Conservation (phyloP, 495 filamentous ascomycete species). For the Cladorrhinum samala region DNA sequence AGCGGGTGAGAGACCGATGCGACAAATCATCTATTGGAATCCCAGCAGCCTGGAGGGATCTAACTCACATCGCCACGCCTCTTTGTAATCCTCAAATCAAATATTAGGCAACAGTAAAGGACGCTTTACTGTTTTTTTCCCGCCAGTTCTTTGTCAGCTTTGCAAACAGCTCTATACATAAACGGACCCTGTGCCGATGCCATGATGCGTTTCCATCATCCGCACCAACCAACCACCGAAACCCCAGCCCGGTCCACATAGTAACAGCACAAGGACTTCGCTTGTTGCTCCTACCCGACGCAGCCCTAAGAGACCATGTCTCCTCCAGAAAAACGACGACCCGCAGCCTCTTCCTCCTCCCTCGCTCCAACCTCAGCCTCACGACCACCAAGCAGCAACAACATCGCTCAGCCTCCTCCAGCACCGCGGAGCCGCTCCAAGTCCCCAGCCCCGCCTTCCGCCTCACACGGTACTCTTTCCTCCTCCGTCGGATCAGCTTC, state of each 20-base stretch:
- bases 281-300: not conserved
- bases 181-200: too few relatives aligned
- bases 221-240: too few relatives aligned
- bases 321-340: not conserved
- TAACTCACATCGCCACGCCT: too few relatives aligned
- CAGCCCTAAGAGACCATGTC: slow-evolving; percentile 4
- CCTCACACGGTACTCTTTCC: not conserved
- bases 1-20: too few relatives aligned
- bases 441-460: slow-evolving; percentile 17
- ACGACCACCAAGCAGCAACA: slow-evolving; percentile 9
- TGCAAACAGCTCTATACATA: too few relatives aligned
- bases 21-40: not conserved
- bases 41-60: slow-evolving; percentile 9
- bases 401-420: slow-evolving; percentile 37
- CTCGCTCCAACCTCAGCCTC: slow-evolving; percentile 14
- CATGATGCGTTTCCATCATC: too few relatives aligned
- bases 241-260: too few relatives aligned
- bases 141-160: too few relatives aligned
- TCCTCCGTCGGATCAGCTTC: not conserved
- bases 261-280: too few relatives aligned
- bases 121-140: too few relatives aligned
- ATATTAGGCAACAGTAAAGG: too few relatives aligned
- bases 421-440: slow-evolving; percentile 32
- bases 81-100: too few relatives aligned
- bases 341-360: not conserved